Evolutionary conservation across 1,139 yeast species (phyloP).

Genomic region (Pneumocystis sp.): DNA sequence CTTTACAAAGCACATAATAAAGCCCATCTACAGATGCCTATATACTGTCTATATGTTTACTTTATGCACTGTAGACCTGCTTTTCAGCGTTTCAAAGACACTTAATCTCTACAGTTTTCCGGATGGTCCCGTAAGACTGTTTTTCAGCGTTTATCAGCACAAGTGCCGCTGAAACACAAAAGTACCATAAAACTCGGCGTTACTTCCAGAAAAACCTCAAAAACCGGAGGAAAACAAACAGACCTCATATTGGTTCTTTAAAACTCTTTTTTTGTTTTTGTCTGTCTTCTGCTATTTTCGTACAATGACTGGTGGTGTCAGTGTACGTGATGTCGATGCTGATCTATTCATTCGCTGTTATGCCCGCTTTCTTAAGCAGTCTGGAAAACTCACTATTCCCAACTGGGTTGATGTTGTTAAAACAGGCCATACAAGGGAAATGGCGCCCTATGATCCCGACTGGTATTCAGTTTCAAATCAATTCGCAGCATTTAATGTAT

Average conservation of each 20-base stretch:
- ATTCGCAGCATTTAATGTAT: neutral
- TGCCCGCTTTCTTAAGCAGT: constrained; percentile 99
- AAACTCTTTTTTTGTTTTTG: neutral
- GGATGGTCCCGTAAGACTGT: too few species aligned
- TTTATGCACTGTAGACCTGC: neutral
- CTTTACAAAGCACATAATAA: too few species aligned
- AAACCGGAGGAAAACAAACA: too few species aligned
- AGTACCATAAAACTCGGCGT: too few species aligned
- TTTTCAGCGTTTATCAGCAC: too few species aligned
- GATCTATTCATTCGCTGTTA: constrained; percentile 98
- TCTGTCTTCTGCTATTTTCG: neutral
- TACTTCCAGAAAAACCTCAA: too few species aligned
- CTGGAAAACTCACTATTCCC: constrained; percentile 88
- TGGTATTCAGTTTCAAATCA: constrained; percentile 6
- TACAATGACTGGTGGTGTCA: constrained; percentile 4
- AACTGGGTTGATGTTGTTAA: constrained; percentile 99
- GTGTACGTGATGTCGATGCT: constrained; percentile 95
- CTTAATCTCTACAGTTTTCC: too few species aligned
- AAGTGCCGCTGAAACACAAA: too few species aligned
- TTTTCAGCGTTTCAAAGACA: neutral
- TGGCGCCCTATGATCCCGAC: constrained; percentile 99
- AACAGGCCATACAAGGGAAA: constrained; percentile 98
- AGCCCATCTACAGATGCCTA: too few species aligned
- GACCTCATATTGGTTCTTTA: too few species aligned
- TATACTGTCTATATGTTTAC: too few species aligned